phyloP scores from a whole-genome alignment of 257 asterid species.

The Vinca minor region DNA sequence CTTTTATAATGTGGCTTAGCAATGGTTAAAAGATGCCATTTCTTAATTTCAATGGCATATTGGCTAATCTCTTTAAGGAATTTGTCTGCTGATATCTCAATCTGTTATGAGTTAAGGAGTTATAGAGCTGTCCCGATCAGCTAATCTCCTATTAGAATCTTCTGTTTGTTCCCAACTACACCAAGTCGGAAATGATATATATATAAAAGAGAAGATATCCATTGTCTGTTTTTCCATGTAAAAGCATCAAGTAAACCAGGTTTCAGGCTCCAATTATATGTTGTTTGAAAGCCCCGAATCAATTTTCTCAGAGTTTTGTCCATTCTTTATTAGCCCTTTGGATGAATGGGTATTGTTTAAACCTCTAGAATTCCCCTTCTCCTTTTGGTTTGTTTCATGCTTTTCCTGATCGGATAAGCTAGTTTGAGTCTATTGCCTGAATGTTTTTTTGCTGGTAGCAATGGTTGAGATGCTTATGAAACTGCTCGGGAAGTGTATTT shows the following conservation, averaged over 20 bases:
- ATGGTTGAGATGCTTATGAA: not conserved
- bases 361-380: not conserved
- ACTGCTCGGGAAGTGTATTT: not conserved
- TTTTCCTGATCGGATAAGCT: not conserved
- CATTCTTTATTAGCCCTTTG: not conserved
- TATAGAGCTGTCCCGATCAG: not conserved
- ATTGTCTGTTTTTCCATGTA: not conserved
- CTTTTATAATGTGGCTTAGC: not conserved
- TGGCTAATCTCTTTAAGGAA: not conserved
- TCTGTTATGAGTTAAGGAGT: not conserved
- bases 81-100: not conserved
- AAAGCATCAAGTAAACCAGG: not conserved
- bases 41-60: not conserved
- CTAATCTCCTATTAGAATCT: not conserved
- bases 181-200: not conserved
- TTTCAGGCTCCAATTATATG: too few relatives aligned
- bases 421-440: not conserved
- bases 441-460: not conserved
- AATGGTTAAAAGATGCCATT: not conserved
- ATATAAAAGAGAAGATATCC: too few relatives aligned
- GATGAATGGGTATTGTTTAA: not conserved
- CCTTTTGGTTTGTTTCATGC: not conserved
- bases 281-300: not conserved
- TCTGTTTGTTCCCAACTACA: not conserved
- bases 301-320: not conserved